phyloP scores from a whole-genome alignment of 257 asterid species.

The Prunella vulgaris region DNA sequence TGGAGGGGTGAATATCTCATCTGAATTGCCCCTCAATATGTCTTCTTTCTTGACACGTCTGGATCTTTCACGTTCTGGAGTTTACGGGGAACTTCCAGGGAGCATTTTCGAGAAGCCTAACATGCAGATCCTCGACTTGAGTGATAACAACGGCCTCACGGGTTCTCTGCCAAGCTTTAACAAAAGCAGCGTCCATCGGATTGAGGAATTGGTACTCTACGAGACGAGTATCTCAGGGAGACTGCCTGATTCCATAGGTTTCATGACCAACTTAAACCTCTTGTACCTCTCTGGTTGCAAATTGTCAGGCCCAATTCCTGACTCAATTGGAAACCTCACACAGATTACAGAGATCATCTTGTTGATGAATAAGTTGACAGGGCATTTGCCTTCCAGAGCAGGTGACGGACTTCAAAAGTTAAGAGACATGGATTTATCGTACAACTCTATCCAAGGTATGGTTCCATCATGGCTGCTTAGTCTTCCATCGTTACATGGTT shows the following conservation, averaged over 20 bases:
- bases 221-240: not conserved
- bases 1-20: not conserved
- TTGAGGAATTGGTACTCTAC: not conserved
- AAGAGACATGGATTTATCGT: not conserved
- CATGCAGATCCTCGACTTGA: not conserved
- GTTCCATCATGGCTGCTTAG: not conserved
- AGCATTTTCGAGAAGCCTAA: not conserved
- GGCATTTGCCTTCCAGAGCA: not conserved
- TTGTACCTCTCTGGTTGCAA: not conserved
- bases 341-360: not conserved
- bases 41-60: not conserved
- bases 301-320: not conserved
- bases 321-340: slow-evolving; percentile 1
- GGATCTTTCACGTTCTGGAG: not conserved
- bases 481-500: not conserved
- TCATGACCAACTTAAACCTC: not conserved
- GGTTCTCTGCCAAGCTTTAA: not conserved
- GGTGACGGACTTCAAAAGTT: not conserved
- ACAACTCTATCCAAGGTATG: not conserved
- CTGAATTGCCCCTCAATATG: not conserved
- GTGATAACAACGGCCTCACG: not conserved
- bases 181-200: not conserved
- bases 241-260: not conserved
- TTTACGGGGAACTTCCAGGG: not conserved
- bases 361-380: not conserved